phyloP scores from a whole-genome alignment of 208 protist genomes.

The Trypanosoma congolense region DNA sequence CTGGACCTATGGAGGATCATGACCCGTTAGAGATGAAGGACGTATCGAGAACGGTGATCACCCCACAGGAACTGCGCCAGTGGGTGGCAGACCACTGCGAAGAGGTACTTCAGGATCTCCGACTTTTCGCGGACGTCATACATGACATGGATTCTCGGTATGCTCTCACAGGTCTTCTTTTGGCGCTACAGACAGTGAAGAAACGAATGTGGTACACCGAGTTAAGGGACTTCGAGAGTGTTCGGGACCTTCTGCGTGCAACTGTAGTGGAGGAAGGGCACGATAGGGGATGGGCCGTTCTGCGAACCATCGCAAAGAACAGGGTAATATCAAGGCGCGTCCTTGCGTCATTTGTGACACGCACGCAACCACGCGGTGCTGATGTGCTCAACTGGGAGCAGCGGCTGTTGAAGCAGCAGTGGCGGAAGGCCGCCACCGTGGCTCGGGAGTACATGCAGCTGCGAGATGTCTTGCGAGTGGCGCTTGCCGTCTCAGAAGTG shows the following conservation, averaged over 20 bases:
- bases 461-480: constrained; percentile 23
- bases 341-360: constrained; percentile 5
- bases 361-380: constrained; percentile 1
- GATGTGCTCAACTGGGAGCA: constrained; percentile 3
- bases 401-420: constrained; percentile 12
- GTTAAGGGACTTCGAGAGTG: constrained; percentile 22
- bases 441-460: constrained; percentile 26
- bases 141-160: constrained; percentile 14
- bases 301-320: constrained; percentile 15
- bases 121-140: constrained; percentile 21
- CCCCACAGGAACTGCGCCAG: constrained; percentile 6
- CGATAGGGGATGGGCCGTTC: constrained; percentile 19
- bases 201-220: constrained; percentile 31
- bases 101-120: constrained; percentile 21
- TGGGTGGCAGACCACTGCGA: constrained; percentile 23
- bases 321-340: constrained; percentile 10
- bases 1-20: not conserved
- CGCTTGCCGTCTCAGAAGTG: constrained; percentile 23
- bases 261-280: constrained; percentile 29
- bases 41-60: not conserved
- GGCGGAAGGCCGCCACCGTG: constrained; percentile 10
- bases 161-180: constrained; percentile 21
- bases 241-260: constrained; percentile 23
- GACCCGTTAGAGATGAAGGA: not conserved
- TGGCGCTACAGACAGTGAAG: constrained; percentile 24